These are phyloP conservation scores for Maudiozyma pseudohumilis DNA, from an alignment of 805 yeast genomes.

Conservation along the genomic window DNA sequence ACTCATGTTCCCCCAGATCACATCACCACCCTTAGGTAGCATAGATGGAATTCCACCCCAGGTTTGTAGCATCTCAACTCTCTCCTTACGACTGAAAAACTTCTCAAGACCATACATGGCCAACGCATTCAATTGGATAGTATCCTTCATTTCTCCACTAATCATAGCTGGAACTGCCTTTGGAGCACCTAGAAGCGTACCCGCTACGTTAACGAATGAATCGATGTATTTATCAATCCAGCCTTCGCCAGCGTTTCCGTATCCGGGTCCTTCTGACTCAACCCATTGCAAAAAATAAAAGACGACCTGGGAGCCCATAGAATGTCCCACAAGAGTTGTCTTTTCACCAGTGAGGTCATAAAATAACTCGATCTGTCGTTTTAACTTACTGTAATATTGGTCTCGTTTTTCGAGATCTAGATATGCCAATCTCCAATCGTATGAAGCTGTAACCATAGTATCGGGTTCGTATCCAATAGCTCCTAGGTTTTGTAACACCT, in stretches of 20 bases:
- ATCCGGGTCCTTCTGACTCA: slow-evolving; percentile 70
- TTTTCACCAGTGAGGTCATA: slow-evolving; percentile 48
- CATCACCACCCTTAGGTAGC: slow-evolving; percentile 92
- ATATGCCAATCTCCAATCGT: slow-evolving; percentile 93
- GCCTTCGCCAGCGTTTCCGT: slow-evolving; percentile 80
- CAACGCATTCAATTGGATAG: slow-evolving; percentile 83
- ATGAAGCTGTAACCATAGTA: slow-evolving; percentile 82
- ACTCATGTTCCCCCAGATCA: slow-evolving; percentile 72
- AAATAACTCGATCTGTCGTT: slow-evolving; percentile 58
- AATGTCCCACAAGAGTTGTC: slow-evolving; percentile 75
- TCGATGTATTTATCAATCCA: slow-evolving; percentile 87
- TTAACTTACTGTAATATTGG: slow-evolving; percentile 69
- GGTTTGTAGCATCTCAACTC: slow-evolving; percentile 73
- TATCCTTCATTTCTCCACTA: slow-evolving; percentile 98
- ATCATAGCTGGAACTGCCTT: slow-evolving; percentile 83
- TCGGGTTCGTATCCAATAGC: slow-evolving; percentile 91
- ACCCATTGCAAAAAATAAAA: slow-evolving; percentile 93
- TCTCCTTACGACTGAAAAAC: slow-evolving; percentile 81
- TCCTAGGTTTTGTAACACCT: slow-evolving; percentile 85
- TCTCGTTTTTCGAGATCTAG: slow-evolving; percentile 83
- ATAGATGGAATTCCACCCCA: slow-evolving; percentile 92
- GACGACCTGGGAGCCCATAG: slow-evolving; percentile 91
- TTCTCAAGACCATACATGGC: slow-evolving; percentile 93
- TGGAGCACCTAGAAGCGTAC: slow-evolving; percentile 89
- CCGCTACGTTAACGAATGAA: slow-evolving; percentile 78